These are phyloP conservation scores for Debaryomyces robertsiae DNA, from an alignment of 1,139 yeast genomes.

Conservation along the genomic window DNA sequence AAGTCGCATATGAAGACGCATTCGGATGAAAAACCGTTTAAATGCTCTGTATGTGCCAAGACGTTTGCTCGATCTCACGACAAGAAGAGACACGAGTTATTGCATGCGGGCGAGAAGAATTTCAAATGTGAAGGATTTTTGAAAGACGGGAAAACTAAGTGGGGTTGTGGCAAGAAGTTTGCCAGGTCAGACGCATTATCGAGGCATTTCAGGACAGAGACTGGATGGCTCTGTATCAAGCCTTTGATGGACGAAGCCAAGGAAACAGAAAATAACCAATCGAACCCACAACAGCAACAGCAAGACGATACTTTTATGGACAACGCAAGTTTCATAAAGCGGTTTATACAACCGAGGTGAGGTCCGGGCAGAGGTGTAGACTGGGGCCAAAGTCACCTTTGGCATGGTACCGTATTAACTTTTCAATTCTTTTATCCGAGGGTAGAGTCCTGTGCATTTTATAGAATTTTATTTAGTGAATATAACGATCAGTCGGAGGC, in stretches of 20 bases:
- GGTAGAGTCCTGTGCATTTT: not conserved
- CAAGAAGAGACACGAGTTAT: constrained; percentile 55
- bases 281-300: not conserved
- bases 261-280: constrained; percentile 21
- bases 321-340: constrained; percentile 22
- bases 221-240: constrained; percentile 59
- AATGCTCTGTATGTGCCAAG: constrained; percentile 51
- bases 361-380: no score
- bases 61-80: constrained; percentile 61
- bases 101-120: constrained; percentile 57
- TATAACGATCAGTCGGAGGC: not conserved
- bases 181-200: constrained; percentile 61
- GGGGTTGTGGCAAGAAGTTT: constrained; percentile 64
- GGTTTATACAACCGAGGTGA: constrained; percentile 21
- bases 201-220: constrained; percentile 59
- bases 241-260: constrained; percentile 57
- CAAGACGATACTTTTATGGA: constrained; percentile 15
- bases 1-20: constrained; percentile 60
- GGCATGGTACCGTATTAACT: not conserved
- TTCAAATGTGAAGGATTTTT: constrained; percentile 57
- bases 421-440: not conserved
- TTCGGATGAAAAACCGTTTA: constrained; percentile 56
- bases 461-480: not conserved
- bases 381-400: no score
- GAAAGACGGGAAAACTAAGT: constrained; percentile 51